phyloP scores from a whole-genome alignment of 164 flowering plant species.

The Aristolochia californica region DNA sequence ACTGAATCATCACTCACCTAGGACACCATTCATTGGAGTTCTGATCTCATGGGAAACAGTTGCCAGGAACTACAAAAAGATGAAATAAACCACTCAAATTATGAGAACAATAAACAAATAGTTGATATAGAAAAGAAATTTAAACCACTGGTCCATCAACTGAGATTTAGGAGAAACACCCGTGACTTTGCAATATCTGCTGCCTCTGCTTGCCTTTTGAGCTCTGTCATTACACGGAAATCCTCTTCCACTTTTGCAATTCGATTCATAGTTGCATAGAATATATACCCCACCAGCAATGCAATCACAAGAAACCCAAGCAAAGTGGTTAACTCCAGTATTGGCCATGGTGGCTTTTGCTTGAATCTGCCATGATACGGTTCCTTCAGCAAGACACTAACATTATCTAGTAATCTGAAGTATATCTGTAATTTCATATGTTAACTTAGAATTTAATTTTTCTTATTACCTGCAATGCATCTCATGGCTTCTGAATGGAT shows the following conservation, averaged over 20 bases:
- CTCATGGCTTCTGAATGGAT: slow-evolving; percentile 88
- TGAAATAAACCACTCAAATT: background rate
- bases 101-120: background rate
- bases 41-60: slow-evolving; percentile 98
- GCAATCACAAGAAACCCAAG: slow-evolving; percentile 62
- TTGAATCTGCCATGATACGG: slow-evolving; percentile 50
- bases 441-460: background rate
- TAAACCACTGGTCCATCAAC: background rate
- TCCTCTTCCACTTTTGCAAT: slow-evolving; percentile 82
- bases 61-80: slow-evolving; percentile 71
- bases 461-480: slow-evolving; percentile 83
- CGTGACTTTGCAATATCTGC: slow-evolving; percentile 92
- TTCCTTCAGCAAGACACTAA: background rate
- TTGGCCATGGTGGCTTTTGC: slow-evolving; percentile 69
- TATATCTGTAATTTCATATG: background rate
- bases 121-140: background rate
- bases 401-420: background rate
- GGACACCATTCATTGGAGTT: slow-evolving; percentile 98
- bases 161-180: slow-evolving; percentile 14
- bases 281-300: slow-evolving; percentile 61
- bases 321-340: slow-evolving; percentile 50
- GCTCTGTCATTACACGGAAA: slow-evolving; percentile 61
- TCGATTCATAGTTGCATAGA: slow-evolving; percentile 66
- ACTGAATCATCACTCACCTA: slow-evolving; percentile 40
- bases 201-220: slow-evolving; percentile 76